Evolutionary conservation across 164 flowering plant species (phyloP), one percentile per base, ranked within the genome.

Genomic region (Chloranthus sessilifolius): DNA sequence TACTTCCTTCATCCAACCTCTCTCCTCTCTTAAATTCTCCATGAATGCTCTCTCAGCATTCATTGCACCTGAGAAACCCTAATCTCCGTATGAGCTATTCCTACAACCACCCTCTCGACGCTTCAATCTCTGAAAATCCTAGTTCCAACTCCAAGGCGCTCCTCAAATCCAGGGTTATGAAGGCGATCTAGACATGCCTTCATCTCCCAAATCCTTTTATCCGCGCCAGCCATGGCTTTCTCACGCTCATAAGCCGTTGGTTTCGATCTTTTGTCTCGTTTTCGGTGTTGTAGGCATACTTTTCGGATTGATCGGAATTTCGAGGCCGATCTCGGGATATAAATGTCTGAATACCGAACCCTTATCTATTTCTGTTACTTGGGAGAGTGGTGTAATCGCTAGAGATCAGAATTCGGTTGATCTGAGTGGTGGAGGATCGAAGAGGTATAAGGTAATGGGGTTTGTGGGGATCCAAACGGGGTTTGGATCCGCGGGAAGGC

Each of bases 381-480:
- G 88, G 97, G 95, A 77, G 46, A 62, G 39, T 16, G 43, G 33
- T 14, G 44, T 31, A 6, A 47, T 39, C 30, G 42, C 8, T 38
- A 54, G 58, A 0, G 31, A n/a, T 35, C 56, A 31, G 5, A 38
- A 27, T 40, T 26, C 15, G 34, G 36, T 50, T 9, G 55, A 23
- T 28, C 24, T 15, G 25, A 1, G 7, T 3, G 45, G n/a, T 3
- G 66, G 49, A 5, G 70, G 56, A 24, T 42, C 16, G 52, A 76
- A 75, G 69, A 70, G 95, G 70, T 69, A 69, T 53, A 94, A 83
- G 55, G 88, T 85, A 26, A 78, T 81, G 92, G 99, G 90, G 1
- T 86, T 94, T 67, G 99, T 94, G 3, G 99, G 99, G 25, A 89
- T 94, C 28, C 95, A 84, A 55, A 86, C 97, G 22, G 95, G 99